Conservation (phyloP, 1,284 basidiomycete genomes). For the Phylloboletellus chloephorus region DNA sequence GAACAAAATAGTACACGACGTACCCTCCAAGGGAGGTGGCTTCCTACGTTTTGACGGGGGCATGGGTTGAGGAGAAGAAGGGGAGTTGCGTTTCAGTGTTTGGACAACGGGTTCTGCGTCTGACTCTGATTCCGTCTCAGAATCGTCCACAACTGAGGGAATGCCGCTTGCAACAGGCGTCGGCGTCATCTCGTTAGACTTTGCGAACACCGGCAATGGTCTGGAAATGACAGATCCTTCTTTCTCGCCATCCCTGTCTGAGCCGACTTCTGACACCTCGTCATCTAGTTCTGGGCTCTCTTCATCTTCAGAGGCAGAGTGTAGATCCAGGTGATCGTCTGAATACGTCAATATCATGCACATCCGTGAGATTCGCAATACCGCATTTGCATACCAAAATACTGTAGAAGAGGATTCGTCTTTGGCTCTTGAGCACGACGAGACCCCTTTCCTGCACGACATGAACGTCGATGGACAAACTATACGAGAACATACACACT, state of each 20-base stretch:
- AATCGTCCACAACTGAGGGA: conserved; percentile 24
- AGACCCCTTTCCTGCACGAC: conserved; percentile 1
- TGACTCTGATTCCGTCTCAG: conserved; percentile 44
- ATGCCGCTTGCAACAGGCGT: not conserved
- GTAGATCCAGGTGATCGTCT: conserved; percentile 38
- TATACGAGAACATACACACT: not conserved
- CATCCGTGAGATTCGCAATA: not conserved
- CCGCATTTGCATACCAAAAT: conserved; percentile 23
- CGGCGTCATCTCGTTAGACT: conserved; percentile 8
- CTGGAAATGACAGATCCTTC: conserved; percentile 27
- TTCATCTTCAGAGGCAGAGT: conserved; percentile 47
- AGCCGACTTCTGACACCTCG: conserved; percentile 24
- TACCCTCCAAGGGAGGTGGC: conserved; percentile 16
- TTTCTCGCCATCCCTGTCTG: conserved; percentile 12
- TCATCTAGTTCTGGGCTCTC: conserved; percentile 31
- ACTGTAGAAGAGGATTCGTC: conserved; percentile 28
- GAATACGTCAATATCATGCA: conserved; percentile 3
- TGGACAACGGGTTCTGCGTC: conserved; percentile 19
- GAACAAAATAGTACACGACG: not conserved
- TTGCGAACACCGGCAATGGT: conserved; percentile 20
- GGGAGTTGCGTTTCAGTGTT: conserved; percentile 24
- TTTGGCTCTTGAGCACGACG: conserved; percentile 4
- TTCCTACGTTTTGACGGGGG: conserved; percentile 20
- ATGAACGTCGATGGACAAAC: not conserved
- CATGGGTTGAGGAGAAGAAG: conserved; percentile 7